A percentile compares a stretch with the other conserved stretches of the same genome.
Evolutionary conservation across 2,329 filamentous ascomycete species (phyloP).

Genomic region (Exophiala dermatitidis): DNA sequence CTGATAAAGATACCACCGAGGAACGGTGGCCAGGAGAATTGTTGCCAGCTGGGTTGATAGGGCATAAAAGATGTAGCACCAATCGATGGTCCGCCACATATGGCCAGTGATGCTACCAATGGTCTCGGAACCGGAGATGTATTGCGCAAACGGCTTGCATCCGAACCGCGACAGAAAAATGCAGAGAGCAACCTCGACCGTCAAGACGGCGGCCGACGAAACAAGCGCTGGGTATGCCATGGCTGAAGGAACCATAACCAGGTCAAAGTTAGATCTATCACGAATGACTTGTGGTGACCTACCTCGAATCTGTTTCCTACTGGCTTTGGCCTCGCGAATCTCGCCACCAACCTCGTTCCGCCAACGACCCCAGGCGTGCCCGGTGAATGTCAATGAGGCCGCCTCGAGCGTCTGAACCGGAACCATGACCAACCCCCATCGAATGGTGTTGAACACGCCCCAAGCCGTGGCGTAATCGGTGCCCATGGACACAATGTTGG

Average conservation of each 20-base stretch:
- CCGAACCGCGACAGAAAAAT: conserved; percentile 56
- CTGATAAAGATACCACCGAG: conserved; percentile 62
- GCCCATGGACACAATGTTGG: conserved; percentile 57
- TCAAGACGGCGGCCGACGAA: conserved; percentile 48
- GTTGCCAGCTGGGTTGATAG: conserved; percentile 58
- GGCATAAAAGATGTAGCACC: conserved; percentile 65
- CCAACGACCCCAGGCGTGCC: conserved; percentile 58
- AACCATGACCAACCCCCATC: conserved; percentile 69
- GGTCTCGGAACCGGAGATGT: conserved; percentile 50
- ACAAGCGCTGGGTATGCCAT: conserved; percentile 49
- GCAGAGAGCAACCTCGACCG: conserved; percentile 56
- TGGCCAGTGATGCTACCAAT: conserved; percentile 56
- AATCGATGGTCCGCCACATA: conserved; percentile 60
- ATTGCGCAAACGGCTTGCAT: conserved; percentile 54
- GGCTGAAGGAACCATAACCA: conserved; percentile 15
- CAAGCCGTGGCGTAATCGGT: conserved; percentile 62
- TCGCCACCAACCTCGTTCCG: conserved; percentile 32
- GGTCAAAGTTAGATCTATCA: background rate
- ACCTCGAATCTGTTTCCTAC: conserved; percentile 29
- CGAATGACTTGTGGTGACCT: background rate
- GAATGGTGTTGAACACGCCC: conserved; percentile 66
- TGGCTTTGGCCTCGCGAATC: conserved; percentile 29
- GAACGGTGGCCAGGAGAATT: conserved; percentile 56
- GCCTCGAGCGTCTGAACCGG: conserved; percentile 61
- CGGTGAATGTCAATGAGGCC: conserved; percentile 58